A percentile compares a stretch with the other conserved stretches of the same genome.
Conservation (phyloP, 1,284 basidiomycete species). For the Bondarzewia mesenterica region DNA sequence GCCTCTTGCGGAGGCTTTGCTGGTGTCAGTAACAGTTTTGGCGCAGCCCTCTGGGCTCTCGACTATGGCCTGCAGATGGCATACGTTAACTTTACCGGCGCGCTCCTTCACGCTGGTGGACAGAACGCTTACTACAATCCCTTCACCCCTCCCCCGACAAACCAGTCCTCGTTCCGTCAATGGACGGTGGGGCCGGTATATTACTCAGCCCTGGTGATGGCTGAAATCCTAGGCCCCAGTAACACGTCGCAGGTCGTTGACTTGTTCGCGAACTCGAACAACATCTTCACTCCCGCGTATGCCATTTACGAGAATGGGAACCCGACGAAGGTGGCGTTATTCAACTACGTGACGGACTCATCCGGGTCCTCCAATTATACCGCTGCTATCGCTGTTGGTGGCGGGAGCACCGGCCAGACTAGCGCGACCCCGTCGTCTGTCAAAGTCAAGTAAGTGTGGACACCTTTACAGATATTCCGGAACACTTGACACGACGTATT, state of each 20-base stretch:
- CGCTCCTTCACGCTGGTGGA: slow-evolving; percentile 32
- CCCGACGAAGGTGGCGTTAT: slow-evolving; percentile 50
- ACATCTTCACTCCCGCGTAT: slow-evolving; percentile 59
- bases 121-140: slow-evolving; percentile 30
- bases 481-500: slow-evolving; percentile 4
- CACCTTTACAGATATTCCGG: background rate
- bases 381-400: slow-evolving; percentile 36
- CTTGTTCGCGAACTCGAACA: slow-evolving; percentile 39
- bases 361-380: slow-evolving; percentile 43
- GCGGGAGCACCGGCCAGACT: slow-evolving; percentile 29
- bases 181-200: slow-evolving; percentile 65
- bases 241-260: slow-evolving; percentile 56
- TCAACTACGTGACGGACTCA: slow-evolving; percentile 60
- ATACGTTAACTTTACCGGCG: slow-evolving; percentile 27
- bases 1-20: slow-evolving; percentile 50
- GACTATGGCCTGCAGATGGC: slow-evolving; percentile 53
- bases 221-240: slow-evolving; percentile 59
- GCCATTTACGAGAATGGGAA: slow-evolving; percentile 59
- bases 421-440: slow-evolving; percentile 34
- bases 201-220: slow-evolving; percentile 61
- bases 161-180: slow-evolving; percentile 44
- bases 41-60: slow-evolving; percentile 46
- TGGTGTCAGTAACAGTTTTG: slow-evolving; percentile 43
- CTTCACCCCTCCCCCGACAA: slow-evolving; percentile 46
- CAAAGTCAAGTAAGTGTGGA: slow-evolving; percentile 42